A percentile compares a stretch with the other conserved stretches of the same genome.
Conservation (phyloP, 2,329 filamentous ascomycete genomes). For the Aspergillus phoenicis region DNA sequence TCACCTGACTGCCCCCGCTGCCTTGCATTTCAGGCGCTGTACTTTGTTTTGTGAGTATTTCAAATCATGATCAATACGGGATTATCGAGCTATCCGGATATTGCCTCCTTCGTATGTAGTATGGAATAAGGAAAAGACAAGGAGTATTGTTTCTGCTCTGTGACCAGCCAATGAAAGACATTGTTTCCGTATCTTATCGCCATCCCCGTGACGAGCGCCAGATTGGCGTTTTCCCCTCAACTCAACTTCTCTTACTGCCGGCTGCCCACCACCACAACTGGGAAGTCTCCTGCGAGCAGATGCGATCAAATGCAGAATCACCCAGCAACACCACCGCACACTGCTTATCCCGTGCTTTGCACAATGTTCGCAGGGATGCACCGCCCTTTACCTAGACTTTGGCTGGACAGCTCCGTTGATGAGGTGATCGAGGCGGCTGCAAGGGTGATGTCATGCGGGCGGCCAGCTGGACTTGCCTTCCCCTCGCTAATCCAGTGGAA, state of each 20-base stretch:
- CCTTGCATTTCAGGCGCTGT: conserved; percentile 8
- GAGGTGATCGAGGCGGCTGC: conserved; percentile 4
- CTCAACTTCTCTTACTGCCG: too few species aligned
- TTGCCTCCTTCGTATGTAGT: too few species aligned
- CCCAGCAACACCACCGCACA: too few species aligned
- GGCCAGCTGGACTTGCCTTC: conserved; percentile 5
- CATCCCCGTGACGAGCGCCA: not conserved
- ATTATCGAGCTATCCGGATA: not conserved
- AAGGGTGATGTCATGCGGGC: conserved; percentile 10
- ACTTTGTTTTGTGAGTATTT: too few species aligned
- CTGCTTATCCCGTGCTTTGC: too few species aligned
- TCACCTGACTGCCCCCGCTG: conserved; percentile 19
- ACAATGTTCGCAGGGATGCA: not conserved
- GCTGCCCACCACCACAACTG: too few species aligned
- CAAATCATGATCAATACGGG: not conserved
- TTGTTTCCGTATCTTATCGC: not conserved
- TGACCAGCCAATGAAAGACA: not conserved
- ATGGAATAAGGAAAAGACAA: not conserved
- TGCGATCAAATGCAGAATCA: too few species aligned
- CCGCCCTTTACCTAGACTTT: not conserved
- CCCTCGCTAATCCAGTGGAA: conserved; percentile 1
- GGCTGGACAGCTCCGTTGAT: not conserved
- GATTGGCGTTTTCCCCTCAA: too few species aligned
- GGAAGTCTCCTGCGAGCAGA: too few species aligned
- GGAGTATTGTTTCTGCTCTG: not conserved